Base-by-base conservation (phyloP, 2,329 filamentous ascomycete species). In the Fusarium hostae region DNA sequence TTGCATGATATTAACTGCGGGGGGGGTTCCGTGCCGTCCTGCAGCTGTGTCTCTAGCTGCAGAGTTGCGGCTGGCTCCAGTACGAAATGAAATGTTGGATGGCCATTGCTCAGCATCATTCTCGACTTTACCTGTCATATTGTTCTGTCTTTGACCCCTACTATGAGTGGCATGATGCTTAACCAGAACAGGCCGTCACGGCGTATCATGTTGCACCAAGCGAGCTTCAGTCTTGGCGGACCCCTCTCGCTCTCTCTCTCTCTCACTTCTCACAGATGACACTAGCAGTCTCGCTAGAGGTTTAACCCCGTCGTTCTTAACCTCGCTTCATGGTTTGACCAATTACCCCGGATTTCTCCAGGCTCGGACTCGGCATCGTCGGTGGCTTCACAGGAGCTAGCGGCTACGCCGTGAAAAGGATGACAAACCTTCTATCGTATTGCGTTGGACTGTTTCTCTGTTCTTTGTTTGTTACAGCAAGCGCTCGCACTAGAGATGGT, bases 301-400 rank as follows among this genome's bases (percentile, higher is more conserved):
- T 59, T 37, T 22, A 52, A 58, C 34, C 50, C 52, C 22, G 34
- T 37, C 26, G 32, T 30, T 60, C 15, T 43, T 24, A 37, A 56
- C 39, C 58, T 60, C 37, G 57, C 57, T 60, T 43, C 16, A 24
- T 30, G 30, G 22, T n/a, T 54, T 63, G 30, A 63, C 66, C 45
- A 55, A 52, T 56, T 72, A 55, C 69, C 69, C 69, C 69, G 65
- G 65, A 62, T 72, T 72, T 66, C 60, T 70, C 56, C 65, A 72
- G 35, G 30, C 40, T 52, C 52, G 51, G 60, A 45, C 59, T 56
- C 63, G 55, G 64, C 60, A 59, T 64, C 30, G 45, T 66, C 50
- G 50, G 67, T 71, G 66, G 59, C 59, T 50, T 58, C 13, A 54
- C 41, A 59, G 35, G 41, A 56, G 37, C 37, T 54, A 69, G 64